Evolutionary conservation across 768 basidiomycete genomes (phyloP), one percentile per base, ranked within the genome.

Genomic region (Phanerochaete sordida): DNA sequence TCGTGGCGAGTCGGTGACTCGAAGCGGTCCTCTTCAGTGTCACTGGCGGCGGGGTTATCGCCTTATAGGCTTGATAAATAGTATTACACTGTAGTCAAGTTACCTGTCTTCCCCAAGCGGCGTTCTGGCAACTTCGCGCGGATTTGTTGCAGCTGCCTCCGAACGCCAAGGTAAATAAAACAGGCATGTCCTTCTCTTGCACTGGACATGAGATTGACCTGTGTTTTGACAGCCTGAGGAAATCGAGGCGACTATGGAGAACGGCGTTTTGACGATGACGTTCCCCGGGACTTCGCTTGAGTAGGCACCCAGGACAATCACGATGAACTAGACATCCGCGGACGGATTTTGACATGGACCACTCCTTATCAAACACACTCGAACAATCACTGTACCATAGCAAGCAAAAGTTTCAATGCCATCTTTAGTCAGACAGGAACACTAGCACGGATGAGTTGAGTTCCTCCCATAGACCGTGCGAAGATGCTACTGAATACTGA

Each of bases 41-140:
- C 47, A 12, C 24, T 23, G 47, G 19, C 47, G 47, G 24, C 24
- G 47, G 13, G n/a, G n/a, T n/a, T n/a, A n/a, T n/a, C n/a, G n/a
- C n/a, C n/a, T n/a, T n/a, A n/a, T n/a, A n/a, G n/a, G n/a, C n/a
- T n/a, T n/a, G n/a, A n/a, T n/a, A n/a, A n/a, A n/a, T n/a, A n/a
- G n/a, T n/a, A n/a, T n/a, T n/a, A 79, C 24, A 71, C 69, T 30
- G 71, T 79, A 1, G 76, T 71, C 53, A 60, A 62, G 24, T 73
- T 73, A 7, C 77, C 69, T 49, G 62, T 67, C 7, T 68, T 78
- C 11, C 72, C 71, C 58, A 69, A 73, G 64, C 65, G 70, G 26
- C 62, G 65, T 21, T 65, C 56, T 50, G 71, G 72, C 39, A 64
- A 61, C 49, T 72, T 71, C 60, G 62, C 66, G 28, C 59, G 70